Evolutionary conservation across 2,329 filamentous ascomycete genomes (phyloP), one percentile per base, ranked within the genome.

Genomic region (Anthostomella pinea): DNA sequence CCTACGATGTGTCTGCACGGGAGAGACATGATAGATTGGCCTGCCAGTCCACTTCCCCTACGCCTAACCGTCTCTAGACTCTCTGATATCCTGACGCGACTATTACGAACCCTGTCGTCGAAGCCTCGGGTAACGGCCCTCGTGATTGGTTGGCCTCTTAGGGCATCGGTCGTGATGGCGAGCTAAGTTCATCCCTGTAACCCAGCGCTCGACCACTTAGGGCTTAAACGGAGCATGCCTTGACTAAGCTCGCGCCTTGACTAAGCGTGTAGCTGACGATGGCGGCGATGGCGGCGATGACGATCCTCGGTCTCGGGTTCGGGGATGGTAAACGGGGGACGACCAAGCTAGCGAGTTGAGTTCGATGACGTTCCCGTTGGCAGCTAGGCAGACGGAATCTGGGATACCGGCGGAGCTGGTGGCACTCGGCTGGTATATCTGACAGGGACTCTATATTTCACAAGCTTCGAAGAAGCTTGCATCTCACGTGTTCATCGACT

Each of bases 1-100:
- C n/a, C n/a, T n/a, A n/a, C n/a, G n/a, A n/a, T 57, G 53, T 51
- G 46, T 48, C 46, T 54, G 53, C 54, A 55, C 40, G 40, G 41
- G 53, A 57, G 44, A 57, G 59, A 54, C 50, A 56, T 42, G 48
- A 52, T 43, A 46, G 42, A 35, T 45, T 38, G 34, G 45, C 31
- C 33, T 20, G 37, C 21, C 18, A 23, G n/a, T n/a, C n/a, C n/a
- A n/a, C n/a, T n/a, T n/a, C n/a, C n/a, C n/a, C n/a, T n/a, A n/a
- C n/a, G n/a, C 5, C 14, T 33, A 23, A 39, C 37, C 13, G 27
- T 30, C n/a, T 28, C 16, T 18, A 27, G 18, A 31, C 23, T 39
- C 31, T 17, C 22, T 6, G 7, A 16, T n/a, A 10, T 19, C 22
- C 22, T 33, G 22, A 6, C 10, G n/a, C 10, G 14, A 3, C 14